phyloP scores from a whole-genome alignment of 2,329 filamentous ascomycete genomes.

The Colletotrichum sp. region DNA sequence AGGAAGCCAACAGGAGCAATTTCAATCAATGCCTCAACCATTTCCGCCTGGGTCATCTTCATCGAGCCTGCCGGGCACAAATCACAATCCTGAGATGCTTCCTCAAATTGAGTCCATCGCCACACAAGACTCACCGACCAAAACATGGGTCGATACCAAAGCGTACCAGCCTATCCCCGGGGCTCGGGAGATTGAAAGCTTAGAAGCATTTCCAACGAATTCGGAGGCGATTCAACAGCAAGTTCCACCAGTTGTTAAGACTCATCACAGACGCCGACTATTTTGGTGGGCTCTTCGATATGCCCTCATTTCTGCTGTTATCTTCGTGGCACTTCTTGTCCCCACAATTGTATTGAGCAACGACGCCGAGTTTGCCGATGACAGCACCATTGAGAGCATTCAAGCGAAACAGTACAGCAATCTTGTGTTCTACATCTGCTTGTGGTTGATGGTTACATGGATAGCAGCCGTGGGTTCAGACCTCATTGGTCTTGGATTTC shows the following conservation, averaged over 20 bases:
- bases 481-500: constrained; percentile 23
- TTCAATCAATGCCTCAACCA: background rate
- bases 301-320: constrained; percentile 15
- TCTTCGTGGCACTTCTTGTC: constrained; percentile 23
- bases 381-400: constrained; percentile 3
- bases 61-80: background rate
- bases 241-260: background rate
- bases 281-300: constrained; percentile 25
- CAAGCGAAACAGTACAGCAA: constrained; percentile 18
- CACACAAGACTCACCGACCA: background rate
- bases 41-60: background rate
- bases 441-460: constrained; percentile 27
- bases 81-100: background rate
- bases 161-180: background rate
- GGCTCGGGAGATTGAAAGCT: background rate
- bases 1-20: background rate
- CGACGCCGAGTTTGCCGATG: constrained; percentile 12
- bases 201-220: background rate
- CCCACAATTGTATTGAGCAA: constrained; percentile 23
- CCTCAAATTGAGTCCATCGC: background rate
- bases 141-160: background rate
- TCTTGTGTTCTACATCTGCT: constrained; percentile 26
- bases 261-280: background rate
- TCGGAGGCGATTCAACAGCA: background rate
- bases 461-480: constrained; percentile 23